These are phyloP conservation scores for Persicaria tinctoria DNA, from an alignment of 148 eudicot genomes.

Conservation along the genomic window DNA sequence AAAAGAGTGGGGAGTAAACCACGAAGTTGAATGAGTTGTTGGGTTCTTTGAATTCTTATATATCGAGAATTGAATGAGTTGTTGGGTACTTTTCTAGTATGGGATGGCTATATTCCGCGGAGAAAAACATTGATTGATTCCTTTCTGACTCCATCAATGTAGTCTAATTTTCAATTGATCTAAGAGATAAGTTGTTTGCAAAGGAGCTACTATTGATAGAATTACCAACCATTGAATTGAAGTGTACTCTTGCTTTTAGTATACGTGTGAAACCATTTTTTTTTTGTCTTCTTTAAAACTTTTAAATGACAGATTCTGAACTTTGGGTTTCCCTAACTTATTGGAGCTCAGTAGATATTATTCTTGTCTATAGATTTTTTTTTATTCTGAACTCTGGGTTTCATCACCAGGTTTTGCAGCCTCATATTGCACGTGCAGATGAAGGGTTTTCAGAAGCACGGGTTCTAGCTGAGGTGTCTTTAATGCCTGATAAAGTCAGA, in stretches of 20 bases:
- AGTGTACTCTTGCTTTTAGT: neutral
- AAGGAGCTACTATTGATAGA: neutral
- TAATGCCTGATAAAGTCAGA: slow-evolving; percentile 92
- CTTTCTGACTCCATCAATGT: neutral
- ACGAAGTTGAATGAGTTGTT: neutral
- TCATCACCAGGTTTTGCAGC: slow-evolving; percentile 65
- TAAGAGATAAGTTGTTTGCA: neutral
- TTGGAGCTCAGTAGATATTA: neutral
- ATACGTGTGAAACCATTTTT: neutral
- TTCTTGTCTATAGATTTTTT: neutral
- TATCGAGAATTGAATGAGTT: neutral
- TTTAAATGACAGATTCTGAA: neutral
- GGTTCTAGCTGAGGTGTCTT: slow-evolving; percentile 66
- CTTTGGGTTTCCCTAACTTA: neutral
- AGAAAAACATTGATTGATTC: neutral
- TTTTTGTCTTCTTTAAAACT: neutral
- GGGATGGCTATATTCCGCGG: neutral
- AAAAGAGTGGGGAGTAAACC: neutral
- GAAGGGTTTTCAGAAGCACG: slow-evolving; percentile 93
- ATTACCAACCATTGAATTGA: neutral
- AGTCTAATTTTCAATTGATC: neutral
- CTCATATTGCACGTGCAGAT: slow-evolving; percentile 80
- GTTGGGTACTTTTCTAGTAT: neutral
- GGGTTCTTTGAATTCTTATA: neutral
- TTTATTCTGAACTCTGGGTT: neutral